A percentile compares a stretch with the other conserved stretches of the same genome.
These are phyloP conservation scores for Volvariella surrecta DNA, from an alignment of 1,284 basidiomycete genomes.

Conservation along the genomic window DNA sequence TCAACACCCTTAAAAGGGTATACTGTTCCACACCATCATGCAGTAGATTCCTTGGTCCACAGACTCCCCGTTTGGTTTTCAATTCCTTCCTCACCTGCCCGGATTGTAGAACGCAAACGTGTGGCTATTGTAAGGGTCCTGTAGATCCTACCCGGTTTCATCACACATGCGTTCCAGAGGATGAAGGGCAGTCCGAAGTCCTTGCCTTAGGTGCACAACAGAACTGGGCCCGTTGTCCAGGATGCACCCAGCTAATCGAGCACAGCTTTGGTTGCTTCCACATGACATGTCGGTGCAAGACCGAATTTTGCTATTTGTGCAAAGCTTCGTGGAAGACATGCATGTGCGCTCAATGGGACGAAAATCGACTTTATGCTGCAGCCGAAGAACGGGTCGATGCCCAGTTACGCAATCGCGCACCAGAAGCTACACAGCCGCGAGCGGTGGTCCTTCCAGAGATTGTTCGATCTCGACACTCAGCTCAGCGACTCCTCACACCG, in stretches of 20 bases:
- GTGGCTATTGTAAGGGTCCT: slow-evolving; percentile 2
- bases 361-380: not conserved
- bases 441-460: not conserved
- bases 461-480: not conserved
- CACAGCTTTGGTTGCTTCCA: slow-evolving; percentile 9
- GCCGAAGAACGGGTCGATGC: slow-evolving; percentile 1
- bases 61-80: not conserved
- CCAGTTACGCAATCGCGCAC: not conserved
- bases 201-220: slow-evolving; percentile 1
- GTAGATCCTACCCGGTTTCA: not conserved
- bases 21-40: slow-evolving; percentile 7
- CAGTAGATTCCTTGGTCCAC: slow-evolving; percentile 4
- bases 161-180: slow-evolving; percentile 3
- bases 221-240: slow-evolving; percentile 9
- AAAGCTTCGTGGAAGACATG: slow-evolving; percentile 6
- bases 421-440: not conserved
- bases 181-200: not conserved
- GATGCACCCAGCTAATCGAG: slow-evolving; percentile 9
- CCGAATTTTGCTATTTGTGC: slow-evolving; percentile 9
- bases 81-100: not conserved
- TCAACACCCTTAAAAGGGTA: not conserved
- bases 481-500: not conserved
- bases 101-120: slow-evolving; percentile 3
- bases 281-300: slow-evolving; percentile 11
- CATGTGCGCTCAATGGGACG: slow-evolving; percentile 4